Percentiles rank a stretch among this genome's conserved stretches.
These are phyloP conservation scores for Thalassiosira hispida DNA, from an alignment of 352 stramenopile genomes.

Conservation along the genomic window DNA sequence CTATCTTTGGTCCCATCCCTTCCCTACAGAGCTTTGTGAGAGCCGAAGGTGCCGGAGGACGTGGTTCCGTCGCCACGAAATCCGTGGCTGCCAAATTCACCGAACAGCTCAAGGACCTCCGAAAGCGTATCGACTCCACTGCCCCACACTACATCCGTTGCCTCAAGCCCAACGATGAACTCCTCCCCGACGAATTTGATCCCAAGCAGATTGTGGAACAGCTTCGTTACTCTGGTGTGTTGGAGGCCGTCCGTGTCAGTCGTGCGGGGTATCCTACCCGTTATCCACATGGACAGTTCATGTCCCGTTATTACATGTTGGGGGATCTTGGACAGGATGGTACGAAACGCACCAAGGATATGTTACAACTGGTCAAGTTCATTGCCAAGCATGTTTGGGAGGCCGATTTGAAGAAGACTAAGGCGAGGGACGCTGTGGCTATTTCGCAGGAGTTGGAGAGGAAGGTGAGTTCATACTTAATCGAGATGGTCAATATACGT, in stretches of 20 bases:
- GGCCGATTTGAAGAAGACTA: slow-evolving; percentile 63
- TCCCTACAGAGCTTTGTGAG: slow-evolving; percentile 8
- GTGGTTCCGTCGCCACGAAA: slow-evolving; percentile 2
- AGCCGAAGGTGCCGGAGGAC: neutral
- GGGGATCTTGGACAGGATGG: slow-evolving; percentile 45
- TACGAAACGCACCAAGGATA: slow-evolving; percentile 51
- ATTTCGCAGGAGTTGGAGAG: slow-evolving; percentile 7
- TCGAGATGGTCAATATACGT: neutral
- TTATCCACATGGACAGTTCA: slow-evolving; percentile 90
- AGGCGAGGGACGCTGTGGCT: slow-evolving; percentile 29
- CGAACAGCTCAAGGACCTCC: slow-evolving; percentile 89
- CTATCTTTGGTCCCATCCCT: neutral
- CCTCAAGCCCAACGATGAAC: slow-evolving; percentile 94
- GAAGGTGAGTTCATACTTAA: slow-evolving; percentile 7
- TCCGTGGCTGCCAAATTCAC: slow-evolving; percentile 86
- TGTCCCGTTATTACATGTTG: slow-evolving; percentile 68
- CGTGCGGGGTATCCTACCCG: slow-evolving; percentile 92
- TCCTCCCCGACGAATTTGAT: slow-evolving; percentile 86
- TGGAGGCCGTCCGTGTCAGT: slow-evolving; percentile 94
- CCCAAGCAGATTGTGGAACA: slow-evolving; percentile 91
- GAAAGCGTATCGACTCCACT: slow-evolving; percentile 89
- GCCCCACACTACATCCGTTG: slow-evolving; percentile 94
- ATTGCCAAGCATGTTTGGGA: slow-evolving; percentile 78
- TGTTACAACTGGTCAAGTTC: slow-evolving; percentile 38
- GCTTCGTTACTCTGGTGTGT: slow-evolving; percentile 90